Base-by-base conservation (phyloP, 2,329 filamentous ascomycete genomes). In the Catunica adiposa region DNA sequence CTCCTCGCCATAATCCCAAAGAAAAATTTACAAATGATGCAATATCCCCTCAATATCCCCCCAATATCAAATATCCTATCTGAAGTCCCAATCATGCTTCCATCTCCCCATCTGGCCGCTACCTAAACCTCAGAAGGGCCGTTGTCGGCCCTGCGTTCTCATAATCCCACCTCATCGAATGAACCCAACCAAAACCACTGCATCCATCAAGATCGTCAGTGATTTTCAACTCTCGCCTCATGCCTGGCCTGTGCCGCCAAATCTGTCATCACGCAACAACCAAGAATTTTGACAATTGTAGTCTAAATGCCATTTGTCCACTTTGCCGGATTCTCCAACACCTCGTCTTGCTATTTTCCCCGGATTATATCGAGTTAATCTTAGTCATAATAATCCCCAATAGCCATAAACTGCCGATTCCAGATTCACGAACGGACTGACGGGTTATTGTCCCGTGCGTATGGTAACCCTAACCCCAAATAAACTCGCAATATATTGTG, bases 371-470 rank as follows among this genome's bases (percentile, higher is more conserved):
- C 2, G 15, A 44, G n/a, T 44, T 44, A 44, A 11, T 44, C 8
- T 44, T 44, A 17, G 40, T 44, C 40, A 44, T 44, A 44, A 44
- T 44, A 44, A 44, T 44, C 40, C 40, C n/a, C 40, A 44, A 44
- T n/a, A n/a, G n/a, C n/a, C n/a, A n/a, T n/a, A 17, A 22, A 44
- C 3, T 44, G 40, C 15, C 11, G n/a, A n/a, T 44, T 15, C 15
- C 40, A n/a, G 40, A 17, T 22, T 22, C 11, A 8, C 40, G n/a
- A 22, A n/a, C 8, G 15, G 20, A n/a, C n/a, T 11, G 20, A n/a
- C 15, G 15, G 4, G n/a, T 44, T 15, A n/a, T 44, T 22, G n/a
- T 17, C n/a, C 40, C 17, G 14, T 44, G 40, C 40, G 5, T 38
- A 44, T 8, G 9, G 15, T 7, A 8, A 44, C 40, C 40, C 40